Evolutionary conservation across 768 basidiomycete genomes (phyloP).

Genomic region (Calocera cornea): DNA sequence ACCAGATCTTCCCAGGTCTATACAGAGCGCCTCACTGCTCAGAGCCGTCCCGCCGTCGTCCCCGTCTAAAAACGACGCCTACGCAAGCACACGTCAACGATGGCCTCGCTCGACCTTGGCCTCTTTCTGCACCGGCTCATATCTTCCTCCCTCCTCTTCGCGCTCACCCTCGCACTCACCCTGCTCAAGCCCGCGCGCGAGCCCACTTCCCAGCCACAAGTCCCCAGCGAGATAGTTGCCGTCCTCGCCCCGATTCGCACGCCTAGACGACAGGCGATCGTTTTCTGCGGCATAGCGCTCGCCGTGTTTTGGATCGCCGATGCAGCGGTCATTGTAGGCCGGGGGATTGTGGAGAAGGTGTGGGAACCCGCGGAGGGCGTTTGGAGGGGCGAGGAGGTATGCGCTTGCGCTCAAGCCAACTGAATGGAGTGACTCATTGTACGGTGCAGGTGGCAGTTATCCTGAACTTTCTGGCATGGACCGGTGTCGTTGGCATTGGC

Average conservation of each 20-base stretch:
- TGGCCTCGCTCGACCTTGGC: not conserved
- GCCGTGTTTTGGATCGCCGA: constrained; percentile 67
- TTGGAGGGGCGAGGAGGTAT: constrained; percentile 11
- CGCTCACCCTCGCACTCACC: constrained; percentile 13
- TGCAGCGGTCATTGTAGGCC: constrained; percentile 55
- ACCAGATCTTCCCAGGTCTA: not conserved
- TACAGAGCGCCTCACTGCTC: not conserved
- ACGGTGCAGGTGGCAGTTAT: constrained; percentile 59
- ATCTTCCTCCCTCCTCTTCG: constrained; percentile 17
- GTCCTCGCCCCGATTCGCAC: constrained; percentile 60
- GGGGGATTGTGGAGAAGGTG: constrained; percentile 45
- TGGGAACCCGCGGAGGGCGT: constrained; percentile 35
- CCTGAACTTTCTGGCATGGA: constrained; percentile 64
- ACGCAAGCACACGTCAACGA: not conserved
- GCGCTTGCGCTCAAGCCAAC: constrained; percentile 22
- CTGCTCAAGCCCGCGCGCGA: constrained; percentile 9
- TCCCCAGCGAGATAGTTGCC: constrained; percentile 45
- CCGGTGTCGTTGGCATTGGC: constrained; percentile 55
- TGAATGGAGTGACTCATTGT: constrained; percentile 27
- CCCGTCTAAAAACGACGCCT: not conserved
- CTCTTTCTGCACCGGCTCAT: constrained; percentile 1
- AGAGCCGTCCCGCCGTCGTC: not conserved
- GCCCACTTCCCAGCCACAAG: constrained; percentile 19
- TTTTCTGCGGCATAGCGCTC: constrained; percentile 51
- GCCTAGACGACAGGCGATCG: constrained; percentile 65